A percentile compares a stretch with the other conserved stretches of the same genome.
Conservation (phyloP, 2,329 filamentous ascomycete genomes). For the Xylariaceae sp. region DNA sequence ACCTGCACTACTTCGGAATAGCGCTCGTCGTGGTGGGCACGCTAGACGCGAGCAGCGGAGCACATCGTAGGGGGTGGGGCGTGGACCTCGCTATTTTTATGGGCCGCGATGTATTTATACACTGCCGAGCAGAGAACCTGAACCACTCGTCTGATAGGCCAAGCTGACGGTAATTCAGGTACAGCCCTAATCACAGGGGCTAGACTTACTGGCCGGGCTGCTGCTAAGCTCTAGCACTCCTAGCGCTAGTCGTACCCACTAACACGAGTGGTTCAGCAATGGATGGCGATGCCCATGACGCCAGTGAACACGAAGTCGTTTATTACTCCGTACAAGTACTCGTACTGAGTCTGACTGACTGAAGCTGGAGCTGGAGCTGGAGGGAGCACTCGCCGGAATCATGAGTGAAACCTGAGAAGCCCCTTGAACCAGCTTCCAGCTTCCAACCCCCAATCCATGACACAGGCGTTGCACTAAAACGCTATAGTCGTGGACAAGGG, state of each 20-base stretch:
- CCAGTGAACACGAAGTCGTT: conserved; percentile 19
- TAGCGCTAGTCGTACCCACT: neutral
- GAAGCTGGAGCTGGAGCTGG: neutral
- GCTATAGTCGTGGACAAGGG: neutral
- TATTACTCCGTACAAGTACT: neutral
- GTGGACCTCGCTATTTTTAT: neutral
- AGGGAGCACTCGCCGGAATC: neutral
- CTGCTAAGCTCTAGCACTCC: neutral
- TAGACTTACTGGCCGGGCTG: neutral
- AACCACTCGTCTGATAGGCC: neutral
- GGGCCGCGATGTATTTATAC: neutral
- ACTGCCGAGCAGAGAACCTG: neutral
- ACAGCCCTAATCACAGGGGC: conserved; percentile 29
- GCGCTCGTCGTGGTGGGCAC: too few species aligned
- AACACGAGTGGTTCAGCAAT: conserved; percentile 14
- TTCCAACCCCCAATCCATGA: neutral
- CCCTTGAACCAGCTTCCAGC: neutral
- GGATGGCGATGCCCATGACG: conserved; percentile 4
- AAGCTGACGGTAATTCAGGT: conserved; percentile 21
- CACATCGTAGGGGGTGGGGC: neutral
- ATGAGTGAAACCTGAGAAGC: neutral
- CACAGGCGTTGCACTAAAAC: neutral
- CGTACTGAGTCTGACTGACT: neutral
- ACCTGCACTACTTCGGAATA: too few species aligned
- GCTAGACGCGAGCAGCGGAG: too few species aligned